Base-by-base conservation (phyloP, 192 early-diverging fungal species). In the Umbelopsis ramanniana region DNA sequence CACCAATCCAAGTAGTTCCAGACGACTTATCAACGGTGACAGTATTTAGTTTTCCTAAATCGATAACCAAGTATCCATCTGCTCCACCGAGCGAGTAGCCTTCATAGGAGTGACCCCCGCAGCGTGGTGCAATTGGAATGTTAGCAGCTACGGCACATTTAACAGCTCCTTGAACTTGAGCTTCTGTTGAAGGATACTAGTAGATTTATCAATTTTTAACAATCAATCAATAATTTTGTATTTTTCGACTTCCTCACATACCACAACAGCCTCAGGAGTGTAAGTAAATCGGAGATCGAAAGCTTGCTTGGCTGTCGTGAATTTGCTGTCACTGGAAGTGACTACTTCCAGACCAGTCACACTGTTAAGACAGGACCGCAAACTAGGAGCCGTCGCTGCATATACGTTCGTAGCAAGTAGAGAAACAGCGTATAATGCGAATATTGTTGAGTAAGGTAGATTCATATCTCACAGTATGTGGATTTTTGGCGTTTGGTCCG, bases 21-120 rank as follows among this genome's bases (percentile, higher is more conserved):
- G 77, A 50, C 9, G 73, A 60, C 9, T 35, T 53, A 22, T 79
- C 53, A 40, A 76, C 66, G 11, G 70, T 50, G 26, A 83, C 50
- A 6, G 43, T 40, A 21, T 77, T 72, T 71, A 86, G 52, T 15
- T 50, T 72, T 24, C 67, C 76, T n/a, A 88, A 52, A 72, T 89
- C 88, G 11, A 89, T 53, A 14, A 89, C 79, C 37, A 89, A 26
- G 19, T 79, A 72, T 26, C 80, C 82, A 67, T 84, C 76, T 45
- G 77, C 77, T 19, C 82, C 78, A 74, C 81, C 81, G 1, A 81
- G 74, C 15, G 71, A 76, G 33, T 88, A 83, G 26, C 75, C 82
- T 76, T 89, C 88, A 74, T 85, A 89, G 19, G 85, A 86, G 67
- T 89, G 86, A 11, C 86, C 87, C 45, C 87, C 87, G 5, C 78